Evolutionary conservation across 2,329 filamentous ascomycete species (phyloP).

Genomic region (Botryosphaeria dothidea): DNA sequence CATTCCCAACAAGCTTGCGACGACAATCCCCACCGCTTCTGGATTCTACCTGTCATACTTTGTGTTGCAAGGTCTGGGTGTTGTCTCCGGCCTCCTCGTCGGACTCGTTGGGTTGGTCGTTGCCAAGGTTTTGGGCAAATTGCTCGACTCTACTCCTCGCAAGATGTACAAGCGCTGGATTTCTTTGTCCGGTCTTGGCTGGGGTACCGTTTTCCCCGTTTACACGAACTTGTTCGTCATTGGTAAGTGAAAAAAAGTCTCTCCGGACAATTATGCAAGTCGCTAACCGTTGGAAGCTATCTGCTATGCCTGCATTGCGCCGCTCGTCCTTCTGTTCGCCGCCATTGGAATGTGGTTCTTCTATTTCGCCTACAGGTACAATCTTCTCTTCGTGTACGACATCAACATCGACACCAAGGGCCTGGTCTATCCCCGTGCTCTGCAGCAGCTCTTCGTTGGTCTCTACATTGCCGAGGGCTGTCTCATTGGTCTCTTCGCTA

Average conservation of each 20-base stretch:
- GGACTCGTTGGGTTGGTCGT: conserved; percentile 74
- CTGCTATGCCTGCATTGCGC: conserved; percentile 51
- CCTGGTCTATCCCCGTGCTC: conserved; percentile 46
- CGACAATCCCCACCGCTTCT: conserved; percentile 76
- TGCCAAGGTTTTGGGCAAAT: conserved; percentile 71
- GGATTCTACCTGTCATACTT: conserved; percentile 98
- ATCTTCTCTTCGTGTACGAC: conserved; percentile 51
- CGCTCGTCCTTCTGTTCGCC: conserved; percentile 49
- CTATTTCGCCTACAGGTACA: conserved; percentile 52
- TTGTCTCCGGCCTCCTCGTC: conserved; percentile 72
- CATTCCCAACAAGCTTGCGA: conserved; percentile 66
- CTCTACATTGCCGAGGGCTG: conserved; percentile 52
- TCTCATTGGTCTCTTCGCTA: conserved; percentile 45
- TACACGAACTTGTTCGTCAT: conserved; percentile 44
- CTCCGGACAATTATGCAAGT: not conserved
- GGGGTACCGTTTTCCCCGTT: conserved; percentile 44
- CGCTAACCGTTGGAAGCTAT: conserved; percentile 33
- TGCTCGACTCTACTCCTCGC: conserved; percentile 72
- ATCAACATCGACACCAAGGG: conserved; percentile 50
- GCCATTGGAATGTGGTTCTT: conserved; percentile 45
- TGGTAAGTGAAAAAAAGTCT: conserved; percentile 38
- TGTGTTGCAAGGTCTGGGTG: conserved; percentile 82
- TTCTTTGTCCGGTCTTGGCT: conserved; percentile 35
- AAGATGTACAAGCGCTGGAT: conserved; percentile 40
- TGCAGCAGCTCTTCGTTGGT: conserved; percentile 49